A percentile compares a stretch with the other conserved stretches of the same genome.
phyloP scores from a whole-genome alignment of 2,329 filamentous ascomycete genomes.

The Metarhizium anisopliae region DNA sequence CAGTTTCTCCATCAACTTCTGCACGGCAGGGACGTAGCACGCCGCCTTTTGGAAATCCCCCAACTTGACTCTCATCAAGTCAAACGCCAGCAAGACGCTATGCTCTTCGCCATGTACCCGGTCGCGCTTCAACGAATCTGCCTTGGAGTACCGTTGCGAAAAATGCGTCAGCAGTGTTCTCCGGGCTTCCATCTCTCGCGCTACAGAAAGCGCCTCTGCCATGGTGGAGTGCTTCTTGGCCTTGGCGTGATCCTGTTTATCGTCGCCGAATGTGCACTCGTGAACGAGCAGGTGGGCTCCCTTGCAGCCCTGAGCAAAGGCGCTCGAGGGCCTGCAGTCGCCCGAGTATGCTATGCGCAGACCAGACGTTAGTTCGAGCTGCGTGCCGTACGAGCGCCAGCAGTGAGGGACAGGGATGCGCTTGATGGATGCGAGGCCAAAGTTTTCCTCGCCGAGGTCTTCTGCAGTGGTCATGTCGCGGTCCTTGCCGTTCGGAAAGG shows the following conservation, averaged over 20 bases:
- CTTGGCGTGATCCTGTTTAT: constrained; percentile 64
- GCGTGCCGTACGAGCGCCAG: constrained; percentile 64
- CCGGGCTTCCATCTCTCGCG: constrained; percentile 67
- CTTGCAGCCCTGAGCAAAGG: constrained; percentile 62
- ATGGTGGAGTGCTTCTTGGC: constrained; percentile 91
- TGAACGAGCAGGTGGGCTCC: constrained; percentile 81
- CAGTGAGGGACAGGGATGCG: constrained; percentile 70
- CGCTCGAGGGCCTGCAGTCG: constrained; percentile 72
- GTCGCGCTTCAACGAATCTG: constrained; percentile 19
- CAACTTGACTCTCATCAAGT: constrained; percentile 67
- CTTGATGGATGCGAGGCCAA: constrained; percentile 58
- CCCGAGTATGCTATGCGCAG: constrained; percentile 91
- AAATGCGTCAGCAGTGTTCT: constrained; percentile 88
- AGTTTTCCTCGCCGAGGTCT: constrained; percentile 33
- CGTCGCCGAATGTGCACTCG: constrained; percentile 93
- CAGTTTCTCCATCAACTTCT: constrained; percentile 38
- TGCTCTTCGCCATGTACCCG: constrained; percentile 26
- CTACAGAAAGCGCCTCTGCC: constrained; percentile 73
- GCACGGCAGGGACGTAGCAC: constrained; percentile 50
- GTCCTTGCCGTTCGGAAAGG: constrained; percentile 10
- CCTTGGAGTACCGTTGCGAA: constrained; percentile 82
- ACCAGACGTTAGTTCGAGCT: constrained; percentile 66
- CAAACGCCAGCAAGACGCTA: constrained; percentile 61
- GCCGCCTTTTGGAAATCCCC: constrained; percentile 61
- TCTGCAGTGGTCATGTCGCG: constrained; percentile 24